Conservation (phyloP, 768 basidiomycete species). For the Gautieria morchelliformis region DNA sequence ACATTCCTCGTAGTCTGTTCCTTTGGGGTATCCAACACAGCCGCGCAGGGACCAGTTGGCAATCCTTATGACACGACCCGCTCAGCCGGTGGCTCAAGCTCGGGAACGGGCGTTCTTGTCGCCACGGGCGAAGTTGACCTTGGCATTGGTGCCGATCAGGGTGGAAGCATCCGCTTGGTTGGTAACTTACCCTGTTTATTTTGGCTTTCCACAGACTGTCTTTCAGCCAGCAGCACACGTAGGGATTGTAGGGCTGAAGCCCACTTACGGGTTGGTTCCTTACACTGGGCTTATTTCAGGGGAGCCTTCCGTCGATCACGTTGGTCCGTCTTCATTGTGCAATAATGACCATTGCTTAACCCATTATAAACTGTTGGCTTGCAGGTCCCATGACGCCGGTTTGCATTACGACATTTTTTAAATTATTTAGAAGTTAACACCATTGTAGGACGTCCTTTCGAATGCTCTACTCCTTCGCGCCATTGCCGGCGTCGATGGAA, state of each 20-base stretch:
- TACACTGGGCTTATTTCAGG: constrained; percentile 36
- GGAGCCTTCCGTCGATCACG: constrained; percentile 31
- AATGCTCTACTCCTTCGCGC: constrained; percentile 32
- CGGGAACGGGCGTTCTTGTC: constrained; percentile 34
- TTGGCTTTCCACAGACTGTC: not conserved
- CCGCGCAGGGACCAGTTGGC: constrained; percentile 31
- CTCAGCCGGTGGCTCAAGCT: constrained; percentile 33
- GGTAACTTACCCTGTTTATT: not conserved
- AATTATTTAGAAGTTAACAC: not conserved
- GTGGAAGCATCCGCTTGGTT: constrained; percentile 31
- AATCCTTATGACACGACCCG: constrained; percentile 35
- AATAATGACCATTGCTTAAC: not conserved
- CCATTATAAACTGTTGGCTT: not conserved
- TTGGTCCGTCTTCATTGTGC: constrained; percentile 16
- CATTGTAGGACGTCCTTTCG: constrained; percentile 22
- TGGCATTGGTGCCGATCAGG: constrained; percentile 40
- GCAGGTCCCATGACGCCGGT: constrained; percentile 3
- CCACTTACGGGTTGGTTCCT: constrained; percentile 35
- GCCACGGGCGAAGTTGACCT: constrained; percentile 30
- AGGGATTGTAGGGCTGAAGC: constrained; percentile 35
- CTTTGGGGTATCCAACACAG: constrained; percentile 27
- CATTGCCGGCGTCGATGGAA: constrained; percentile 34
- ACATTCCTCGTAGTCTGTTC: constrained; percentile 24
- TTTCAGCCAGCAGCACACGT: constrained; percentile 29
- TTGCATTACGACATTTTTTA: not conserved